These are phyloP conservation scores for Fomitopsis schrenkii DNA, from an alignment of 1,284 basidiomycete genomes.

Conservation along the genomic window DNA sequence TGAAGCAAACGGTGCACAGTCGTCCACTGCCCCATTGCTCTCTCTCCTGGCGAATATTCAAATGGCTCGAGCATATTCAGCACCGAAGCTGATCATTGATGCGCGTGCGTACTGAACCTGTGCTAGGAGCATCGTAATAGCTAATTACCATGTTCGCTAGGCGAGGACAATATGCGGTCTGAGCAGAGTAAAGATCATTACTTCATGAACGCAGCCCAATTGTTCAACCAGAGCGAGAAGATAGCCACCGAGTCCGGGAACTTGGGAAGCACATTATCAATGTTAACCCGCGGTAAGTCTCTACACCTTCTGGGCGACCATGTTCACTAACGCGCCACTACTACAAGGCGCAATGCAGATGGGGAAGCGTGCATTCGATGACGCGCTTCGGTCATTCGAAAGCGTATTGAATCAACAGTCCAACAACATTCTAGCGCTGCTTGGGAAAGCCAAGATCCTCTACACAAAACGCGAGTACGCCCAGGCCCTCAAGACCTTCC, in stretches of 20 bases:
- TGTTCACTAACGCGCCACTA: background rate
- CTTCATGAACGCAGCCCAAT: slow-evolving; percentile 63
- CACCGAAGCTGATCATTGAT: slow-evolving; percentile 73
- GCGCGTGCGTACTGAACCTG: slow-evolving; percentile 45
- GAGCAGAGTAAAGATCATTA: slow-evolving; percentile 69
- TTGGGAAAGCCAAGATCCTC: slow-evolving; percentile 82
- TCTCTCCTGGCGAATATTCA: slow-evolving; percentile 81
- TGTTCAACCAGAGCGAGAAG: slow-evolving; percentile 63
- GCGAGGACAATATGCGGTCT: slow-evolving; percentile 60
- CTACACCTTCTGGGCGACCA: too few species aligned
- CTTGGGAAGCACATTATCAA: slow-evolving; percentile 44
- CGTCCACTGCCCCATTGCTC: slow-evolving; percentile 62
- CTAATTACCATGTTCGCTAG: slow-evolving; percentile 31
- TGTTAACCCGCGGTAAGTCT: slow-evolving; percentile 63
- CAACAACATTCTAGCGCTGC: slow-evolving; percentile 76
- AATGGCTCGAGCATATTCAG: slow-evolving; percentile 71
- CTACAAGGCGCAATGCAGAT: slow-evolving; percentile 72
- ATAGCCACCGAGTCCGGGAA: slow-evolving; percentile 49
- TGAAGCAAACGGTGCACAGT: slow-evolving; percentile 40
- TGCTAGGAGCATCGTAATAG: slow-evolving; percentile 5
- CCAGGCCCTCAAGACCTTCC: slow-evolving; percentile 81
- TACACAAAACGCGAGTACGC: slow-evolving; percentile 75
- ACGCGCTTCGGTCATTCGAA: slow-evolving; percentile 78
- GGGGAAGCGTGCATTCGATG: slow-evolving; percentile 75
- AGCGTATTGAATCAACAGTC: slow-evolving; percentile 76